These are phyloP conservation scores for Leccinum cinnamomeum DNA, from an alignment of 1,284 basidiomycete species.

Conservation along the genomic window DNA sequence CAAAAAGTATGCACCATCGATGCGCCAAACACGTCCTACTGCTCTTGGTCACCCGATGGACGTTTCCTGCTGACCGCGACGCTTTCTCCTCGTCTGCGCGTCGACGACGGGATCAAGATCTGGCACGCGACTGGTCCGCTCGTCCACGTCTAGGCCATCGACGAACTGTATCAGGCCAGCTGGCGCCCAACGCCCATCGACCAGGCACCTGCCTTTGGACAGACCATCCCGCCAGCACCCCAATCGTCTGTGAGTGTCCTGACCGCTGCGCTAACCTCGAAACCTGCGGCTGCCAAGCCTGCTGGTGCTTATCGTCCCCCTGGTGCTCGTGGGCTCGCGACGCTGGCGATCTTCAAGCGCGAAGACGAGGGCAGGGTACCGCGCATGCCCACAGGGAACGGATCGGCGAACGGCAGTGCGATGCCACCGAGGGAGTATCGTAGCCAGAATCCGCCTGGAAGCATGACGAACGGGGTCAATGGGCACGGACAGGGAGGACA, in stretches of 20 bases:
- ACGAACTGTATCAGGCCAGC: slow-evolving; percentile 86
- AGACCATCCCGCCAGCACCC: slow-evolving; percentile 74
- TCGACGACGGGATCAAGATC: slow-evolving; percentile 96
- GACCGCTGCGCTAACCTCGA: slow-evolving; percentile 34
- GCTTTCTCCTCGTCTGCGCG: slow-evolving; percentile 88
- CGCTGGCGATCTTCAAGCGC: slow-evolving; percentile 83
- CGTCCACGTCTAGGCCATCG: slow-evolving; percentile 73
- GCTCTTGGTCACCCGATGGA: slow-evolving; percentile 95
- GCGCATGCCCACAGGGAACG: slow-evolving; percentile 38
- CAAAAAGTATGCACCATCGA: slow-evolving; percentile 84
- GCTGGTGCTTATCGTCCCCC: slow-evolving; percentile 90
- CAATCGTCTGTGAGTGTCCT: slow-evolving; percentile 62
- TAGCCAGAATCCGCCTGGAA: slow-evolving; percentile 35
- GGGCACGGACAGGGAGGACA: slow-evolving; percentile 32
- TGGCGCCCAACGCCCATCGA: slow-evolving; percentile 81
- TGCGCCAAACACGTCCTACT: slow-evolving; percentile 90
- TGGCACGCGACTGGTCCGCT: slow-evolving; percentile 92
- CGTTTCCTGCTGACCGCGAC: slow-evolving; percentile 93
- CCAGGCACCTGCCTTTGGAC: slow-evolving; percentile 70
- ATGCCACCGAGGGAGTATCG: slow-evolving; percentile 46
- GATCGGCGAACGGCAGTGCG: slow-evolving; percentile 54
- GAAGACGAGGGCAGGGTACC: slow-evolving; percentile 78
- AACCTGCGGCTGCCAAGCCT: slow-evolving; percentile 50
- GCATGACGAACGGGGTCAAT: slow-evolving; percentile 31
- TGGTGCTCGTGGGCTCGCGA: slow-evolving; percentile 84